Base-by-base conservation (phyloP, 306 rosid genomes). In the Gleditsia sinensis region DNA sequence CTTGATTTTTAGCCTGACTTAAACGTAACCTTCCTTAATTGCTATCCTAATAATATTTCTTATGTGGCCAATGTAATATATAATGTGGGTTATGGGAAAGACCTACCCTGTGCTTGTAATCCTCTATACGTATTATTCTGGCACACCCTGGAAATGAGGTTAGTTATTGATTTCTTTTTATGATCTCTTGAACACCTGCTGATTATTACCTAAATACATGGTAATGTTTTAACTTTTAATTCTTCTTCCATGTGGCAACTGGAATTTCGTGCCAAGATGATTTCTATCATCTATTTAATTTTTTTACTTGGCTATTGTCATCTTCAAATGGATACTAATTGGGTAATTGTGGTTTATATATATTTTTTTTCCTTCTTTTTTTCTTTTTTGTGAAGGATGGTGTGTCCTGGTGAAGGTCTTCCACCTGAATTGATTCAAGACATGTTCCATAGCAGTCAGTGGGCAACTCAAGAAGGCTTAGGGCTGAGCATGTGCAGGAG, bases 381-480 rank as follows among this genome's bases (percentile, higher is more conserved):
- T 11, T 45, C 32, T 19, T 77, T 59, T 0, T 72, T 74, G 68
- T 78, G 81, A 88, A 92, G 98, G 91, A 86, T 95, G 77, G 96
- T 83, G 58, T 92, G 97, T 87, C 98, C 99, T 3, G 99, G 99
- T 46, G 94, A 95, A 80, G 99, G 99, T 80, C 88, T 95, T 71
- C 98, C 99, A 3, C 77, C 97, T 45, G 97, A 90, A 51, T 68
- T 90, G 89, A 75, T 95, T 82, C 97, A 92, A 66, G 99, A 95
- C 86, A 92, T 95, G 99, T 92, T 92, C 75, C 96, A 92, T 46
- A 83, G 83, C 81, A 87, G 89, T 67, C 75, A 71, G 55, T 92
- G 99, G 97, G 81, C 58, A 86, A 92, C 89, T 82, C 94, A 85
- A 76, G 99, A 92, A 78, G 99, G 99, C 36, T 78, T 92, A 45